These are phyloP conservation scores for Colletotrichum theobromicola DNA, from an alignment of 2,329 filamentous ascomycete genomes.

Conservation along the genomic window DNA sequence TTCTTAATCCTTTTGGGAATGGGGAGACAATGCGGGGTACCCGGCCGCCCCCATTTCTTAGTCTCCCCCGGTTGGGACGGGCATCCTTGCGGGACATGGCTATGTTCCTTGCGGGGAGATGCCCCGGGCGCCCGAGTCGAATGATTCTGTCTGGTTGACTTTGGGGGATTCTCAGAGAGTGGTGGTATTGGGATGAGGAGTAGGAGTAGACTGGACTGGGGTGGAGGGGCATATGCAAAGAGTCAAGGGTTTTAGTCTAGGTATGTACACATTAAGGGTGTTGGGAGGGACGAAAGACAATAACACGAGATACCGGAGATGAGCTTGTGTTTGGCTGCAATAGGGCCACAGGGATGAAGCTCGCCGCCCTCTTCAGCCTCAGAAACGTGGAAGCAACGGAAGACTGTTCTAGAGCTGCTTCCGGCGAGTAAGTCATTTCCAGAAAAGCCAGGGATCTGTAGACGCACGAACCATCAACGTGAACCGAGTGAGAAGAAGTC, in stretches of 20 bases:
- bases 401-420: neutral
- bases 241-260: neutral
- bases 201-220: neutral
- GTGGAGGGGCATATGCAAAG: neutral
- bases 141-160: neutral
- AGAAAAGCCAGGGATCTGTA: neutral
- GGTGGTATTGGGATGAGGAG: neutral
- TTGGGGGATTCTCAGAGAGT: neutral
- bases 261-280: neutral
- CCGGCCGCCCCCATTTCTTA: neutral
- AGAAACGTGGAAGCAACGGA: neutral
- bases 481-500: neutral
- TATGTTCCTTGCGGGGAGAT: neutral
- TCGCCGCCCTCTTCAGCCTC: neutral
- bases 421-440: neutral
- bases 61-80: neutral
- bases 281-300: neutral
- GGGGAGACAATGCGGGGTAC: slow-evolving; percentile 18
- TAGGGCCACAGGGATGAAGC: neutral
- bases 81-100: neutral
- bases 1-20: slow-evolving; percentile 20
- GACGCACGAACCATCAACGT: neutral
- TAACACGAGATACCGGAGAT: neutral
- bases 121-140: slow-evolving; percentile 1
- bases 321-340: neutral